Conservation (phyloP, 345 rosid species). For the Odontarrhena argentea region DNA sequence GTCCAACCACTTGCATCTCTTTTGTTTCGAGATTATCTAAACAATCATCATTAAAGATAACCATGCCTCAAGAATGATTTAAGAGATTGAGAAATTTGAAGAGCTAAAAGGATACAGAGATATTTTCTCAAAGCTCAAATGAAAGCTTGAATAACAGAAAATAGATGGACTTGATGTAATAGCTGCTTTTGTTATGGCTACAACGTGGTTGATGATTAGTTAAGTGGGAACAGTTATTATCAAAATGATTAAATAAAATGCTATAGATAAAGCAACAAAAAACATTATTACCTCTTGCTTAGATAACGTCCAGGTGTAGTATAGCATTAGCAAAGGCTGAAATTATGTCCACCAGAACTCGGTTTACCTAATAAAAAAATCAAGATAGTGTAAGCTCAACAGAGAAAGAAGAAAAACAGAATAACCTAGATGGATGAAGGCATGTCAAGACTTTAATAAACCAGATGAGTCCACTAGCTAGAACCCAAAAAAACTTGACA, state of each 20-base stretch:
- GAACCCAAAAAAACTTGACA: conserved; percentile 13
- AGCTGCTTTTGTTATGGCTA: conserved; percentile 85
- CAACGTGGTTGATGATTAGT: conserved; percentile 56
- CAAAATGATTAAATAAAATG: not conserved
- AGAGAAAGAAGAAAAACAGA: not conserved
- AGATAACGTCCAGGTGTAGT: conserved; percentile 87
- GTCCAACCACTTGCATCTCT: no score
- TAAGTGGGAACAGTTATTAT: conserved; percentile 9
- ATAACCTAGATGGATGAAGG: conserved; percentile 3
- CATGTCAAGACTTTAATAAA: no score
- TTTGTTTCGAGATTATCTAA: no score
- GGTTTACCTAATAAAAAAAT: conserved; percentile 70
- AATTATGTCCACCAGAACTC: conserved; percentile 87
- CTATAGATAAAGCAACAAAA: conserved; percentile 13
- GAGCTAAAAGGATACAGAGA: no score
- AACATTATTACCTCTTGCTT: conserved; percentile 71
- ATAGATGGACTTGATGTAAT: no score
- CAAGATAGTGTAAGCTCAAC: conserved; percentile 22
- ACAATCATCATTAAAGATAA: no score
- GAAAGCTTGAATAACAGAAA: no score
- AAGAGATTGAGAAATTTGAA: no score
- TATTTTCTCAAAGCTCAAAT: no score
- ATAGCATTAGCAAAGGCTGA: conserved; percentile 91
- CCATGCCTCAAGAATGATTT: no score
- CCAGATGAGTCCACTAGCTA: conserved; percentile 1